These are phyloP conservation scores for Funneliformis caledonium DNA, from an alignment of 371 early-diverging fungal genomes.

Conservation along the genomic window DNA sequence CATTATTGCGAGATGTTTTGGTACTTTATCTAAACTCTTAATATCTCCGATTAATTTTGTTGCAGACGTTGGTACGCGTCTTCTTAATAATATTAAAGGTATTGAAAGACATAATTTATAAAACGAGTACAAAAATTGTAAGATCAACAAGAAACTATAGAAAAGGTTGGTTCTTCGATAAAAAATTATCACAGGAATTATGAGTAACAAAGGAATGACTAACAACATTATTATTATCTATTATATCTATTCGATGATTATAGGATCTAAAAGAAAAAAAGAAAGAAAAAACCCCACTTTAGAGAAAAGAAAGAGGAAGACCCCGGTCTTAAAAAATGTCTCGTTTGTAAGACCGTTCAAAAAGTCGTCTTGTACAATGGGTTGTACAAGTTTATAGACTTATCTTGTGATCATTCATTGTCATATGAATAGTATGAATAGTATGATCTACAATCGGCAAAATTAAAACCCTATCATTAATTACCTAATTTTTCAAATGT, in stretches of 20 bases:
- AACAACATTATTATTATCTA: background rate
- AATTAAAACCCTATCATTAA: too few relatives aligned
- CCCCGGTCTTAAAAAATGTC: too few relatives aligned
- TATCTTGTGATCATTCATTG: too few relatives aligned
- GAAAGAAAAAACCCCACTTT: too few relatives aligned
- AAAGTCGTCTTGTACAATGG: too few relatives aligned
- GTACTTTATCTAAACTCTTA: conserved; percentile 32
- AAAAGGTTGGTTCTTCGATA: conserved; percentile 17
- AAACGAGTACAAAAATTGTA: background rate
- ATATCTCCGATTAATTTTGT: conserved; percentile 10
- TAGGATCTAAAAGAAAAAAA: too few relatives aligned
- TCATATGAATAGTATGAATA: too few relatives aligned
- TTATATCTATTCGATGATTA: background rate
- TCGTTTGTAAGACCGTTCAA: too few relatives aligned
- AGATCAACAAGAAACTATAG: background rate
- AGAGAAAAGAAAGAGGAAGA: too few relatives aligned
- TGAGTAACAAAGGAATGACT: background rate
- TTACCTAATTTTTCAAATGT: too few relatives aligned
- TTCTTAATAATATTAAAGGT: background rate
- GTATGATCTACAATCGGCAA: too few relatives aligned
- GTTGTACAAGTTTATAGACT: too few relatives aligned
- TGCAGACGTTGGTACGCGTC: background rate
- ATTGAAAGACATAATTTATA: conserved; percentile 12
- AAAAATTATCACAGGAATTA: background rate
- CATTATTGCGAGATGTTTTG: conserved; percentile 37